These are phyloP conservation scores for Yamadazyma paraphyllophila DNA, from an alignment of 805 yeast species.

Conservation along the genomic window DNA sequence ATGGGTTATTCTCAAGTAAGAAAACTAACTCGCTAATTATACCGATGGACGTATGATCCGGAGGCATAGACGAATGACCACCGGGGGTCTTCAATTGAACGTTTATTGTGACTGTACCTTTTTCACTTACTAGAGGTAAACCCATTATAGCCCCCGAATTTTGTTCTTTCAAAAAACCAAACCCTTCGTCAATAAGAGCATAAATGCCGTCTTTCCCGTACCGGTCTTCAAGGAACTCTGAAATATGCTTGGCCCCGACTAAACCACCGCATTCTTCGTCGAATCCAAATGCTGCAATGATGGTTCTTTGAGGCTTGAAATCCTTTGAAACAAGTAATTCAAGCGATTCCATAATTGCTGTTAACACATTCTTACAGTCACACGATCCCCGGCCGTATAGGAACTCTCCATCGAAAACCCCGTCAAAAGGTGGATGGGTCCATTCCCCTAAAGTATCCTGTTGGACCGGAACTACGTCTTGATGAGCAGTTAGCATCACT, in stretches of 20 bases:
- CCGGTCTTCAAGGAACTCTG: slow-evolving; percentile 44
- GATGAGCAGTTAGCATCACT: slow-evolving; percentile 69
- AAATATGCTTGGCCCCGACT: slow-evolving; percentile 58
- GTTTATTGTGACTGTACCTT: slow-evolving; percentile 45
- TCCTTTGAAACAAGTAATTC: slow-evolving; percentile 52
- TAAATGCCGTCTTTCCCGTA: slow-evolving; percentile 63
- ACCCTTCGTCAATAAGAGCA: slow-evolving; percentile 66
- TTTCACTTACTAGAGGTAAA: slow-evolving; percentile 45
- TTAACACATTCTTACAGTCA: slow-evolving; percentile 71
- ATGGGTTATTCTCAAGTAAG: slow-evolving; percentile 57
- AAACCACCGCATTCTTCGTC: slow-evolving; percentile 76
- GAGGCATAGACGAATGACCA: slow-evolving; percentile 82
- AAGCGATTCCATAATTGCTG: slow-evolving; percentile 65
- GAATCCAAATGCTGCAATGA: slow-evolving; percentile 67
- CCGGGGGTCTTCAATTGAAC: slow-evolving; percentile 61
- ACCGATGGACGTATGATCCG: slow-evolving; percentile 79
- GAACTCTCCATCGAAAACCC: slow-evolving; percentile 58
- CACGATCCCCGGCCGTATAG: slow-evolving; percentile 77
- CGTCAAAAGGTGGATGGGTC: slow-evolving; percentile 62
- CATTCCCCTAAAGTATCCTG: slow-evolving; percentile 54
- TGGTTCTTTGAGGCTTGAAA: slow-evolving; percentile 59
- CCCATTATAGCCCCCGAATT: slow-evolving; percentile 56
- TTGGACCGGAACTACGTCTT: slow-evolving; percentile 79
- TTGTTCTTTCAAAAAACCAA: slow-evolving; percentile 33
- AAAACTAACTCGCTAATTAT: slow-evolving; percentile 59